phyloP scores from a whole-genome alignment of 2,329 filamentous ascomycete species.

The Fusarium heterosporum region DNA sequence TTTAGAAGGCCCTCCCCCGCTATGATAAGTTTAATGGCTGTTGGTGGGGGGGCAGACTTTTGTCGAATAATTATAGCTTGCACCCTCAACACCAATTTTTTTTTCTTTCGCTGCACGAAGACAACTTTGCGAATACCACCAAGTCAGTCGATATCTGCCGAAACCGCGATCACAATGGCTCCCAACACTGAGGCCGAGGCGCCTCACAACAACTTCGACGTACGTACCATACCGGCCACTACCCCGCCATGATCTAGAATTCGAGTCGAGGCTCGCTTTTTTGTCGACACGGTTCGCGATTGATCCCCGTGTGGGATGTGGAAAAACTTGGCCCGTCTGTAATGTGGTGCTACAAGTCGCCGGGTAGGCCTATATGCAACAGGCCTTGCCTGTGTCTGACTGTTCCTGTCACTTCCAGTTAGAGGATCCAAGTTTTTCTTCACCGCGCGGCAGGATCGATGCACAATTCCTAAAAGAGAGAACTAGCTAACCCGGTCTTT shows the following conservation, averaged over 20 bases:
- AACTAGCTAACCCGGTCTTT: neutral
- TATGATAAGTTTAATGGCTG: no score
- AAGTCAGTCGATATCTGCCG: neutral
- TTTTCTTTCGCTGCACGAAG: neutral
- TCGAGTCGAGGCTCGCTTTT: neutral
- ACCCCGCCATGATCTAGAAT: neutral
- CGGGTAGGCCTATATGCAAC: neutral
- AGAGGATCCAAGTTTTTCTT: neutral
- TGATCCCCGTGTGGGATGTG: neutral
- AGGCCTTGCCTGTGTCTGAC: neutral
- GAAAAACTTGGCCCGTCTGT: neutral
- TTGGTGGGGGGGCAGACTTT: neutral
- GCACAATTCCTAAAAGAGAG: neutral
- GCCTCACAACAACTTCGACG: conserved; percentile 26
- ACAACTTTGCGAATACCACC: neutral
- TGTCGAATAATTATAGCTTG: neutral
- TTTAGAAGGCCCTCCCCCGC: no score
- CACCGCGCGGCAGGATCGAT: neutral
- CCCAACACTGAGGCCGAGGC: conserved; percentile 9
- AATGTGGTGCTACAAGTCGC: neutral
- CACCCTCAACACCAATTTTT: neutral
- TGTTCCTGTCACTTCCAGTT: neutral
- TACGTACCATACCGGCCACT: conserved; percentile 3
- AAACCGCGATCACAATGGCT: conserved; percentile 20
- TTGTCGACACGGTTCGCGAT: neutral